A percentile compares a stretch with the other conserved stretches of the same genome.
These are phyloP conservation scores for Globisporangium viniferum DNA, from an alignment of 352 stramenopile genomes.

Conservation along the genomic window DNA sequence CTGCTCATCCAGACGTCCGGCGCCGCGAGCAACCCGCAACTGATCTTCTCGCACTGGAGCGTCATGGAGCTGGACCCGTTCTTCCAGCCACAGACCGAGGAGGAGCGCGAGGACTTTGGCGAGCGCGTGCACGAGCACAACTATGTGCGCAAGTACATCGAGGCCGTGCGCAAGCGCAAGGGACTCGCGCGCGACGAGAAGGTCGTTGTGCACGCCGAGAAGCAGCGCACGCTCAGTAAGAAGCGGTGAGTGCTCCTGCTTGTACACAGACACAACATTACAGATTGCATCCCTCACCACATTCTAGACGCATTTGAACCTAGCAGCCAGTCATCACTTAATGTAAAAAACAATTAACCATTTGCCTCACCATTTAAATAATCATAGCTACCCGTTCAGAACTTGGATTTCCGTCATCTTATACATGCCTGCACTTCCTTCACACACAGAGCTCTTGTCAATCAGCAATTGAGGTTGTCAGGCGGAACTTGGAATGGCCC, in stretches of 20 bases:
- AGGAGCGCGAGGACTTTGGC: slow-evolving; percentile 95
- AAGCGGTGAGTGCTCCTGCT: slow-evolving; percentile 62
- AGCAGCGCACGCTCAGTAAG: slow-evolving; percentile 90
- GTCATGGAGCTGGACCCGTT: slow-evolving; percentile 95
- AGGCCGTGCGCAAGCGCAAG: slow-evolving; percentile 93
- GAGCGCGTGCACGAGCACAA: slow-evolving; percentile 93
- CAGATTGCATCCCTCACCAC: background rate
- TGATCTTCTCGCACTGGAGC: slow-evolving; percentile 95
- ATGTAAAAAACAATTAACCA: background rate
- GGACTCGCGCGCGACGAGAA: slow-evolving; percentile 93
- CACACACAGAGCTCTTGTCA: too few relatives aligned
- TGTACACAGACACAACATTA: background rate
- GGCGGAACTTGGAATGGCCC: slow-evolving; percentile 45
- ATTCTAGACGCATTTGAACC: background rate
- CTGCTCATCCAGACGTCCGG: slow-evolving; percentile 93
- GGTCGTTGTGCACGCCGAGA: slow-evolving; percentile 95
- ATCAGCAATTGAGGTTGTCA: slow-evolving; percentile 21
- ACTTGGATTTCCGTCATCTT: too few relatives aligned
- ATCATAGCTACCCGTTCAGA: background rate
- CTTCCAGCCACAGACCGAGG: slow-evolving; percentile 94
- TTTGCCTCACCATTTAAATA: slow-evolving; percentile 4
- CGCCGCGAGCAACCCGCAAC: slow-evolving; percentile 93
- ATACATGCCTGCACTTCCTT: too few relatives aligned
- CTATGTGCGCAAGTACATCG: slow-evolving; percentile 92
- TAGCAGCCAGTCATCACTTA: background rate